Evolutionary conservation across 176 grass and related monocot genomes (phyloP), one percentile per base, ranked within the genome.

Genomic region (Musa beccarii): DNA sequence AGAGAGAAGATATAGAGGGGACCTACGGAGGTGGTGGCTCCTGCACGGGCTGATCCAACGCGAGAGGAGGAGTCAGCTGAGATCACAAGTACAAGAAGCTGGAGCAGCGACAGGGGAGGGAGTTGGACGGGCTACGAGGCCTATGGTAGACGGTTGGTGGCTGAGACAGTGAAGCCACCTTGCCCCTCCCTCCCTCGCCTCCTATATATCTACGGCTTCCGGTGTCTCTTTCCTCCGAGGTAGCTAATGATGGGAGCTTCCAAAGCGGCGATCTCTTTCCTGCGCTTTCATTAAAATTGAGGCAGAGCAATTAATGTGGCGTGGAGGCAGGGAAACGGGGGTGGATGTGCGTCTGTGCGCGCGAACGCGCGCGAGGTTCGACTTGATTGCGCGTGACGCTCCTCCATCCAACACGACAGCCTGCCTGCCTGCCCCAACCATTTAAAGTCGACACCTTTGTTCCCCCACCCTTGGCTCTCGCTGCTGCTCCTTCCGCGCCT

Each of bases 241-340:
- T 49, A 51, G 68, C 68, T 70, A 70, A 70, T 70, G 68, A 70
- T 70, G 68, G 68, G 43, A 70, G 43, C 43, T 70, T 70, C 68
- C 68, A 70, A 21, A 68, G 65, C 49, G 17, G 57, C 20, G 57
- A 61, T 61, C 14, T 21, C 57, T 61, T 61, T 61, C 68, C 7
- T 70, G 68, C 68, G 68, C 68, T 70, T 70, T 51, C 68, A 70
- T 70, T 70, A 70, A 70, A 70, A 70, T 51, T 51, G 68, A 70
- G 68, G 68, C 68, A 70, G 68, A 16, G 43, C 68, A 70, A 70
- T 70, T 70, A 70, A 70, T 70, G 68, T 49, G 43, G 68, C 68
- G 68, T 70, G 68, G 43, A 70, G 49, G 68, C 17, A 51, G 68
- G 17, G 49, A 69, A 66, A 28, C 11, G 26, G 65, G 11, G 25